These are phyloP conservation scores for Diddensiella transvaalensis DNA, from an alignment of 805 yeast species.

Conservation along the genomic window DNA sequence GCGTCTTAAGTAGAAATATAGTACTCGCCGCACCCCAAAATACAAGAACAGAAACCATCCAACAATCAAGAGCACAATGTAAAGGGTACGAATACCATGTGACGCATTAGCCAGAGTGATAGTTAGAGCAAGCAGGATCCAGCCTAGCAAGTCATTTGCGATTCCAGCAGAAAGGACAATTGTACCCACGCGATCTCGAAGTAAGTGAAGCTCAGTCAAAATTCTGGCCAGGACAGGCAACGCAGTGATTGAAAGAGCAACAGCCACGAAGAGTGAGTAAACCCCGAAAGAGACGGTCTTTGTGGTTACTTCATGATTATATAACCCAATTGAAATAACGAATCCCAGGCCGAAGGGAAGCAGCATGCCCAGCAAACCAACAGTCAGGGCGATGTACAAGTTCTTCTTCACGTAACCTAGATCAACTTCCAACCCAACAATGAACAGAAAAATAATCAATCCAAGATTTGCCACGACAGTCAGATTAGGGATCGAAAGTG, in stretches of 20 bases:
- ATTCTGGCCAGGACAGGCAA: constrained; percentile 82
- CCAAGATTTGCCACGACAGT: constrained; percentile 72
- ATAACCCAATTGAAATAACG: constrained; percentile 64
- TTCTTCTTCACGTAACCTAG: constrained; percentile 59
- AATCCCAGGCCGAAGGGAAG: constrained; percentile 80
- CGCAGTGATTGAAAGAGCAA: constrained; percentile 81
- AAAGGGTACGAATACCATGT: constrained; percentile 63
- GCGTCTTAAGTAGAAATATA: constrained; percentile 44
- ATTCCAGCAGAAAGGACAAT: constrained; percentile 81
- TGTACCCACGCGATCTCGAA: constrained; percentile 60
- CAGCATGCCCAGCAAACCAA: constrained; percentile 69
- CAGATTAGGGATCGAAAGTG: constrained; percentile 57
- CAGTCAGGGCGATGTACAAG: constrained; percentile 56
- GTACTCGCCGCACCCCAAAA: constrained; percentile 51
- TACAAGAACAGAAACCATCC: constrained; percentile 67
- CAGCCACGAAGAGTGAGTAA: constrained; percentile 76
- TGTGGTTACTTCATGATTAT: constrained; percentile 39
- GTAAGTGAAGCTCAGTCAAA: constrained; percentile 64
- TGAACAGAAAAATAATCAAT: constrained; percentile 66
- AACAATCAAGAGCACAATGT: constrained; percentile 58
- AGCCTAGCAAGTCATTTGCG: constrained; percentile 72
- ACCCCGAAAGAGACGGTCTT: constrained; percentile 58
- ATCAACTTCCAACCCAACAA: constrained; percentile 79
- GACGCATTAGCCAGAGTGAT: constrained; percentile 72
- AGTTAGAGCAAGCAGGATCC: constrained; percentile 73